phyloP scores from a whole-genome alignment of 805 yeast species.

The Cyberlindnera misumaiensis region DNA sequence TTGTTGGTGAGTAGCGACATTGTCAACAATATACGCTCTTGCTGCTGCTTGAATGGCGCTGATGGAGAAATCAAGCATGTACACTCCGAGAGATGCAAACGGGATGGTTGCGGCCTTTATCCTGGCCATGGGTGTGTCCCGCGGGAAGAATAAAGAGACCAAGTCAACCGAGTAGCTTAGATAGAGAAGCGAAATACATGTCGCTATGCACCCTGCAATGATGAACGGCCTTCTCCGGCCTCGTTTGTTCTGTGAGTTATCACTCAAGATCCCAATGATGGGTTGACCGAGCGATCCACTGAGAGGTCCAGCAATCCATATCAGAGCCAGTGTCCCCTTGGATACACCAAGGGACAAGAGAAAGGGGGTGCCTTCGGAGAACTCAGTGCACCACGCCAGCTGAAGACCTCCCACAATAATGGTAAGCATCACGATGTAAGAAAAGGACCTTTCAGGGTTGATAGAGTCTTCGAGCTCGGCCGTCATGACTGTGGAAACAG shows the following conservation, averaged over 20 bases:
- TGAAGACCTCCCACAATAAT: conserved; percentile 51
- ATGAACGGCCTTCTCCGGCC: conserved; percentile 57
- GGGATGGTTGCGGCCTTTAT: conserved; percentile 33
- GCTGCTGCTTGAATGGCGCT: conserved; percentile 54
- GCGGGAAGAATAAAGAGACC: conserved; percentile 26
- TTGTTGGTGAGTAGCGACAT: conserved; percentile 51
- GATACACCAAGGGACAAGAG: conserved; percentile 56
- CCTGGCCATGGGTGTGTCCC: conserved; percentile 13
- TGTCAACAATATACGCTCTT: conserved; percentile 56
- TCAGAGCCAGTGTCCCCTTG: conserved; percentile 45
- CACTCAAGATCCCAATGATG: conserved; percentile 51
- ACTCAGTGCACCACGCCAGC: conserved; percentile 60
- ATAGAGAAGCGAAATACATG: conserved; percentile 36
- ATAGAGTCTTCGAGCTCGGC: conserved; percentile 24
- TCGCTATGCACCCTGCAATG: conserved; percentile 45
- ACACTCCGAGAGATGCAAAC: conserved; percentile 47
- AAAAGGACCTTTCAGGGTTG: conserved; percentile 38
- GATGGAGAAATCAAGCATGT: conserved; percentile 49
- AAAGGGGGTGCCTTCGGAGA: conserved; percentile 57
- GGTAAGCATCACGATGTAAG: conserved; percentile 39
- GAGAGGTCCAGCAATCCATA: conserved; percentile 65
- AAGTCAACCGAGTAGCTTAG: conserved; percentile 41
- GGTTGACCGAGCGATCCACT: conserved; percentile 63
- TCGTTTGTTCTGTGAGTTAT: conserved; percentile 34
- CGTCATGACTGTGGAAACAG: neutral